Evolutionary conservation across 257 asterid genomes (phyloP).

Genomic region (Primulina huaijiensis): DNA sequence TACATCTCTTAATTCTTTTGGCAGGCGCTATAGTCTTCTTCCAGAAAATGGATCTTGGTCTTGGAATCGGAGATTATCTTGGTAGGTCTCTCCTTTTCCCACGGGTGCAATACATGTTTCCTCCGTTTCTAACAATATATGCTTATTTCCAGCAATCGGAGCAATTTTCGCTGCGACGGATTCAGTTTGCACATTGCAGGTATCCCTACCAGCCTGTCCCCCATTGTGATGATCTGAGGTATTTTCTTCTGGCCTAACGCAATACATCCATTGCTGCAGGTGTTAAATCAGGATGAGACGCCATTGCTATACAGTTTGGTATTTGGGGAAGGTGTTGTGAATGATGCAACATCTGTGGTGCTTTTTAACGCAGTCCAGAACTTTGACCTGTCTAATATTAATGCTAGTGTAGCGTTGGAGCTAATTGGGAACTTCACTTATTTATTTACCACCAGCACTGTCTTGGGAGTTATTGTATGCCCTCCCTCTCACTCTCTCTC

Average conservation of each 20-base stretch:
- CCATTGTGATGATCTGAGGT: constrained; percentile 11
- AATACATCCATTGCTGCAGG: constrained; percentile 45
- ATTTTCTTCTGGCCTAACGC: constrained; percentile 18
- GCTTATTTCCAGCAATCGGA: constrained; percentile 72
- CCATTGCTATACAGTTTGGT: constrained; percentile 95
- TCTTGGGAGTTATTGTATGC: constrained; percentile 78
- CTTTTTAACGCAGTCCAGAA: constrained; percentile 92
- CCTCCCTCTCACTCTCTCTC: constrained; percentile 13
- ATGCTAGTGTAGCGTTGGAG: constrained; percentile 46
- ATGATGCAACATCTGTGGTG: constrained; percentile 97
- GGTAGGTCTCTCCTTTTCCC: constrained; percentile 29
- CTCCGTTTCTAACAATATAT: constrained; percentile 22
- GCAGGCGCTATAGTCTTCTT: constrained; percentile 48
- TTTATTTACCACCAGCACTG: constrained; percentile 71
- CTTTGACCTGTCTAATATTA: constrained; percentile 82
- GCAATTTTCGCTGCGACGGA: constrained; percentile 98
- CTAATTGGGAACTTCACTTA: constrained; percentile 79
- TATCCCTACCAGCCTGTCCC: constrained; percentile 24
- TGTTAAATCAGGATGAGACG: constrained; percentile 95
- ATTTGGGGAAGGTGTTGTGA: constrained; percentile 98
- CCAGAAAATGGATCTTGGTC: constrained; percentile 39
- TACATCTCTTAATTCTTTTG: background rate
- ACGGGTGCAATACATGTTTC: background rate
- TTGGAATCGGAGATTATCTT: constrained; percentile 54
- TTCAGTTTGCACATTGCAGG: constrained; percentile 99